phyloP scores from a whole-genome alignment of 495 filamentous ascomycete genomes.

The Aspergillus kassunensis region DNA sequence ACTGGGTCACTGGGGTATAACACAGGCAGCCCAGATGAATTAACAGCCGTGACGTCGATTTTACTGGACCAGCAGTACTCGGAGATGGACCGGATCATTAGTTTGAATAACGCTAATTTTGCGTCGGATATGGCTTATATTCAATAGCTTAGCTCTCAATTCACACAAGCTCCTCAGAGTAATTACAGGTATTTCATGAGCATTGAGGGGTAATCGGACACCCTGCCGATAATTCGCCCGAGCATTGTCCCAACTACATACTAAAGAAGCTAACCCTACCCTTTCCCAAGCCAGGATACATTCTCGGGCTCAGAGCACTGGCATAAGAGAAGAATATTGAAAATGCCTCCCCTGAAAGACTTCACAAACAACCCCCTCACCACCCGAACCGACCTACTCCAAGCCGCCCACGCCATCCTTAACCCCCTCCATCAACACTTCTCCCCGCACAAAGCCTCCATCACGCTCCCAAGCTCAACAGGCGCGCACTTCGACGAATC shows the following conservation, averaged over 20 bases:
- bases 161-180: too few relatives aligned
- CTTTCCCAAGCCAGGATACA: too few relatives aligned
- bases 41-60: slow-evolving; percentile 2
- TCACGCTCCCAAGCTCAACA: background rate
- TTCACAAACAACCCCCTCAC: slow-evolving; percentile 8
- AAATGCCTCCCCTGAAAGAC: slow-evolving; percentile 4
- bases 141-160: too few relatives aligned
- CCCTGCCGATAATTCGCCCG: background rate
- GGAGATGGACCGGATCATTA: slow-evolving; percentile 7
- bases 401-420: background rate
- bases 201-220: too few relatives aligned
- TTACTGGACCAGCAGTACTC: slow-evolving; percentile 6
- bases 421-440: slow-evolving; percentile 2
- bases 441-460: background rate
- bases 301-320: background rate
- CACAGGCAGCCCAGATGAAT: slow-evolving; percentile 2
- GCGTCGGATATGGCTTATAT: background rate
- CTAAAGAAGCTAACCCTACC: too few relatives aligned
- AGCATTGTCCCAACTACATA: too few relatives aligned
- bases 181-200: too few relatives aligned
- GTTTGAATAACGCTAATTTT: slow-evolving; percentile 4
- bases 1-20: background rate
- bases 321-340: background rate
- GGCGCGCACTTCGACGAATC: slow-evolving; percentile 7
- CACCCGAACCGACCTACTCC: background rate